phyloP scores from a whole-genome alignment of 1,139 yeast genomes.

The Pichia sp. region DNA sequence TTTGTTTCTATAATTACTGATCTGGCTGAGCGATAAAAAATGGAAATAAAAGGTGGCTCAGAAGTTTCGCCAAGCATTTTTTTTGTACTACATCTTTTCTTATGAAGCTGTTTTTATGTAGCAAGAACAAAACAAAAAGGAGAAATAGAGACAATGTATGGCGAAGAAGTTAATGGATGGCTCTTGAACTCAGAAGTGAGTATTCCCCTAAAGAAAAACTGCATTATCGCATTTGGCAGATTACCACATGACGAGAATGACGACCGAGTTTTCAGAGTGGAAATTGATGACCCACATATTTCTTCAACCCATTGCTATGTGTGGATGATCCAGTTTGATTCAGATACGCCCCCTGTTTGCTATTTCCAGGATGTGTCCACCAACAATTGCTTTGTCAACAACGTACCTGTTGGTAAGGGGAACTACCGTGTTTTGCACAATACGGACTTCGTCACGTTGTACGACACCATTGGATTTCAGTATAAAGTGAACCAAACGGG shows the following conservation, averaged over 20 bases:
- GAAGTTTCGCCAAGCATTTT: not conserved
- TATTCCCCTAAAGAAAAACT: slow-evolving; percentile 51
- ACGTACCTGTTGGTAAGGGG: slow-evolving; percentile 25
- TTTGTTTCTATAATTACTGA: not conserved
- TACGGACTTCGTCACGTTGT: slow-evolving; percentile 38
- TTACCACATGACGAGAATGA: slow-evolving; percentile 48
- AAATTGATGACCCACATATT: slow-evolving; percentile 19
- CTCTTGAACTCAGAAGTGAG: not conserved
- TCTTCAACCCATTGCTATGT: slow-evolving; percentile 27
- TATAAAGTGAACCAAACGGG: not conserved
- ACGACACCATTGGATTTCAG: slow-evolving; percentile 4
- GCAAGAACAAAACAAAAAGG: not conserved
- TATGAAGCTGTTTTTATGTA: no score
- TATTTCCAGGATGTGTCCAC: slow-evolving; percentile 52
- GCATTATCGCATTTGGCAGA: slow-evolving; percentile 61
- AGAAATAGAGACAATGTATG: not conserved
- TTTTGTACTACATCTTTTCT: not conserved
- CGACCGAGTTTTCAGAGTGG: slow-evolving; percentile 25
- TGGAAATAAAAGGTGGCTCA: not conserved
- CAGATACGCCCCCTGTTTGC: slow-evolving; percentile 42
- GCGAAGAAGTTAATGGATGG: slow-evolving; percentile 1
- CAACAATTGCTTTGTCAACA: slow-evolving; percentile 52
- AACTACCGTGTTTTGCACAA: slow-evolving; percentile 38
- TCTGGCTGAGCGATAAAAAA: not conserved
- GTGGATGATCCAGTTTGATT: slow-evolving; percentile 42